These are phyloP conservation scores for Cokeromyces recurvatus DNA, from an alignment of 371 early-diverging fungal species.

Conservation along the genomic window DNA sequence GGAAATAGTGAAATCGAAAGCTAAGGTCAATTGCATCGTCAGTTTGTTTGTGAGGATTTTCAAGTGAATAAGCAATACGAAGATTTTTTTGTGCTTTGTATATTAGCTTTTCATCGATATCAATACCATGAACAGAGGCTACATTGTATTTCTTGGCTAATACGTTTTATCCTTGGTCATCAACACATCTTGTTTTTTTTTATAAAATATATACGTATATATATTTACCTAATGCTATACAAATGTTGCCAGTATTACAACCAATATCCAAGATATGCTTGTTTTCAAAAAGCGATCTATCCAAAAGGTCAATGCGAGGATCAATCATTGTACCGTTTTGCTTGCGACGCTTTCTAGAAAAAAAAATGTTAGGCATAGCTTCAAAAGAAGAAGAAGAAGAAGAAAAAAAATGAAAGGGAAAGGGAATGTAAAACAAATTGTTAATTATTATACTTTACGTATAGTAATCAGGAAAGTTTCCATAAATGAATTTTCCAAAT, in stretches of 20 bases:
- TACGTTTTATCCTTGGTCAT: no score
- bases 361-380: no score
- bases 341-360: constrained; percentile 23
- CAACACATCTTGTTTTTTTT: no score
- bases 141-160: constrained; percentile 47
- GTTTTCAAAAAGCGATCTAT: constrained; percentile 45
- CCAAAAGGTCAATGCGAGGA: constrained; percentile 57
- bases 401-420: no score
- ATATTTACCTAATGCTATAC: constrained; percentile 58
- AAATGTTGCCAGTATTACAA: constrained; percentile 77
- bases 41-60: constrained; percentile 16
- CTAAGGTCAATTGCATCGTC: constrained; percentile 16
- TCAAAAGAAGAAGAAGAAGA: no score
- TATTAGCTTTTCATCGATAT: constrained; percentile 72
- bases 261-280: constrained; percentile 80
- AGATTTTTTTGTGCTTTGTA: constrained; percentile 53
- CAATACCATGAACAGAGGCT: constrained; percentile 60
- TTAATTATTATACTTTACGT: no score
- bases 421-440: no score
- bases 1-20: constrained; percentile 54
- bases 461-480: constrained; percentile 29
- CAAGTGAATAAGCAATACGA: constrained; percentile 39
- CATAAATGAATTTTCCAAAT: constrained; percentile 7
- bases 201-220: no score
- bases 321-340: constrained; percentile 33